Base-by-base conservation (phyloP, 208 protist species). In the Wallacemonas sp. region DNA sequence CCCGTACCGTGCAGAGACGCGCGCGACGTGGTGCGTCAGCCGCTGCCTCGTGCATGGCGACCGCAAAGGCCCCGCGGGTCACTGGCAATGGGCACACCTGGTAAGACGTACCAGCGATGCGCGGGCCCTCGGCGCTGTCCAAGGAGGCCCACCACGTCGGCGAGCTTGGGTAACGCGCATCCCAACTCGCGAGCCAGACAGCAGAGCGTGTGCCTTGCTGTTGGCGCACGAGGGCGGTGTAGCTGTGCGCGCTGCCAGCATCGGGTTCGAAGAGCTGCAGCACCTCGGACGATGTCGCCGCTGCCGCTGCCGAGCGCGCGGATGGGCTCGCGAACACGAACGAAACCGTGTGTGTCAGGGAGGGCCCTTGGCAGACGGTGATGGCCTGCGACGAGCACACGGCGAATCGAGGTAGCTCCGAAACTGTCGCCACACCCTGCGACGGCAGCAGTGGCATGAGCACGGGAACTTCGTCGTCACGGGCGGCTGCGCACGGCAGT, bases 401-500 rank as follows among this genome's bases (percentile, higher is more conserved):
- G 9, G 50, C 50, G 29, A 34, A 15, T 37, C 17, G 19, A 22
- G 9, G 39, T 10, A 5, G 33, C 1, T 24, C 36, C 5, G 17
- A 45, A 26, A 10, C 39, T 22, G 46, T 41, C 13, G n/a, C n/a
- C n/a, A n/a, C n/a, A n/a, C n/a, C n/a, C n/a, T n/a, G n/a, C n/a
- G 45, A 4, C 8, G 32, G 19, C 19, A 9, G 5, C 4, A 68
- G n/a, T 13, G 34, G 19, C 44, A 59, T 42, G 0, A 68, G 63
- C 5, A n/a, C 21, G 3, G 45, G 27, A 44, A 54, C 39, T 15
- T 68, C 63, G 5, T 55, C 36, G 19, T 22, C 2, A 13, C 24
- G 44, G 17, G 54, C 63, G 2, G 72, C 48, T 5, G 54, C 71
- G 33, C 41, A 63, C 0, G 30, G 44, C 37, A 81, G 38, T n/a